These are phyloP conservation scores for Phytopythium oedochilum DNA, from an alignment of 352 stramenopile genomes.

Conservation along the genomic window DNA sequence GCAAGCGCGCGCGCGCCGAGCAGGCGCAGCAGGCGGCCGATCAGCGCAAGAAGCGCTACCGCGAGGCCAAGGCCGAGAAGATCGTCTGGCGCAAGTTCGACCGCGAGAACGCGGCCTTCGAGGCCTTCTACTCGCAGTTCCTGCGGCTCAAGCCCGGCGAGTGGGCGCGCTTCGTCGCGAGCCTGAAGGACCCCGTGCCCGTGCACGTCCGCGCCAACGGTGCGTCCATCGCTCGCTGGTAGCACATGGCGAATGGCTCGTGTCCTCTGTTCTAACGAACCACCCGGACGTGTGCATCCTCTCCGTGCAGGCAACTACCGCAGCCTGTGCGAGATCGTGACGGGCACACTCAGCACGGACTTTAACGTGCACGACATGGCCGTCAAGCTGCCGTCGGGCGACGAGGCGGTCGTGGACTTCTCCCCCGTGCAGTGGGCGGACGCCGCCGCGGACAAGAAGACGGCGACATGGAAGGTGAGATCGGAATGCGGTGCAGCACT, in stretches of 20 bases:
- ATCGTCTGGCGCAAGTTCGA: constrained; percentile 88
- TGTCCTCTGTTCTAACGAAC: no score
- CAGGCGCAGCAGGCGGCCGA: constrained; percentile 48
- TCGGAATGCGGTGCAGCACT: no score
- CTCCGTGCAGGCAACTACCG: constrained; percentile 57
- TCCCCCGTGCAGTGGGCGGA: constrained; percentile 61
- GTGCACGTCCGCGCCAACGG: constrained; percentile 88
- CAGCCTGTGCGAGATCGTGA: constrained; percentile 78
- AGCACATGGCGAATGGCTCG: no score
- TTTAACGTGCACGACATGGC: constrained; percentile 53
- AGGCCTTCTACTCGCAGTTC: constrained; percentile 80
- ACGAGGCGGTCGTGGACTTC: constrained; percentile 50
- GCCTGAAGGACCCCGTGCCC: constrained; percentile 68
- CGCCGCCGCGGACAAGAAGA: constrained; percentile 16
- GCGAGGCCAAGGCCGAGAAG: constrained; percentile 72
- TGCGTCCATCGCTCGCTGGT: no score
- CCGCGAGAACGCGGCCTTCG: constrained; percentile 74
- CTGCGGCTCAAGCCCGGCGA: constrained; percentile 60
- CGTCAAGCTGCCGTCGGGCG: constrained; percentile 52
- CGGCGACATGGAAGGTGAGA: constrained; percentile 69
- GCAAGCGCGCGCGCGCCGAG: constrained; percentile 49
- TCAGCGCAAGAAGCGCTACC: constrained; percentile 51
- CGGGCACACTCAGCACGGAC: constrained; percentile 61
- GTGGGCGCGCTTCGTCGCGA: constrained; percentile 78
- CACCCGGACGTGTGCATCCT: no score